A percentile compares a stretch with the other conserved stretches of the same genome.
Conservation (phyloP, 441 rosid species). For the Euphorbia celastroides region DNA sequence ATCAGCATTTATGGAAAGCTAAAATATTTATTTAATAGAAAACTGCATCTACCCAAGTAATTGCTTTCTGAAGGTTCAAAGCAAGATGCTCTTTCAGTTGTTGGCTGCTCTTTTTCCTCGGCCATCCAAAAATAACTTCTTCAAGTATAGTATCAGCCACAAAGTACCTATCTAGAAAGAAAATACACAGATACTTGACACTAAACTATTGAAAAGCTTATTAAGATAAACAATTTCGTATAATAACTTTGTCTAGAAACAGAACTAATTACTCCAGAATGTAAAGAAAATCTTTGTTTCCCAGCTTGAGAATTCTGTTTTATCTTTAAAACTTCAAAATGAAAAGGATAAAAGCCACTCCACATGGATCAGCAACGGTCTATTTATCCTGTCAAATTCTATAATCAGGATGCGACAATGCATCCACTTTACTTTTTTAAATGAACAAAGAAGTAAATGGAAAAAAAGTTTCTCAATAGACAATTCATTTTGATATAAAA, state of each 20-base stretch:
- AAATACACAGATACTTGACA: background rate
- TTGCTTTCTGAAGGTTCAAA: conserved; percentile 76
- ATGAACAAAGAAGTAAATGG: background rate
- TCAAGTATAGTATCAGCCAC: conserved; percentile 82
- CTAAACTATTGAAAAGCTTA: background rate
- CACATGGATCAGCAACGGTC: background rate
- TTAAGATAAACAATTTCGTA: background rate
- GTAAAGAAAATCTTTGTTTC: background rate
- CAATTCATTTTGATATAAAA: conserved; percentile 4
- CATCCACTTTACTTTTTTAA: background rate
- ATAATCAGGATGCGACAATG: background rate
- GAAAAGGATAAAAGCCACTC: background rate
- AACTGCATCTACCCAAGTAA: conserved; percentile 60
- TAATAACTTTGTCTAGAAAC: background rate
- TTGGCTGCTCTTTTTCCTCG: conserved; percentile 60
- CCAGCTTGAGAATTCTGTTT: background rate
- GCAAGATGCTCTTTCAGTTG: conserved; percentile 62
- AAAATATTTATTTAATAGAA: conserved; percentile 7
- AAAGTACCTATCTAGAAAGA: conserved; percentile 52
- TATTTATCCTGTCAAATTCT: background rate
- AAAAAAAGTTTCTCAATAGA: background rate
- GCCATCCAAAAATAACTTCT: conserved; percentile 90
- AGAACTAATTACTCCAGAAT: background rate
- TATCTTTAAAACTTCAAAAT: background rate
- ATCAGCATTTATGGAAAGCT: conserved; percentile 12